Evolutionary conservation across 495 filamentous ascomycete genomes (phyloP).

Genomic region (Copromyces sp.): DNA sequence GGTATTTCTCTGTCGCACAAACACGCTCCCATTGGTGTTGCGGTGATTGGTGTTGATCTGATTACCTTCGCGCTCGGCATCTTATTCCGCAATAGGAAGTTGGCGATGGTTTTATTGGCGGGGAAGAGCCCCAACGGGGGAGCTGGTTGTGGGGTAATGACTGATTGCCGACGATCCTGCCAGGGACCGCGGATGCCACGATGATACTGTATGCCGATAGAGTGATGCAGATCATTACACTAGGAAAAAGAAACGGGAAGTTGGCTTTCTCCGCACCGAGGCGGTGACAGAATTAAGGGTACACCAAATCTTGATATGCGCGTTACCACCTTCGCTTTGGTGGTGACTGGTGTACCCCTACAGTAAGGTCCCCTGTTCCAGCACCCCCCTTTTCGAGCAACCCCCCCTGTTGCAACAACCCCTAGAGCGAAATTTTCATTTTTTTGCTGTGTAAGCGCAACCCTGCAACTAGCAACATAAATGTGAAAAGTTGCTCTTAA

Average conservation of each 20-base stretch:
- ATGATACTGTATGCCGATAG: background rate
- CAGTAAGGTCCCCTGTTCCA: too few species aligned
- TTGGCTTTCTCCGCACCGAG: background rate
- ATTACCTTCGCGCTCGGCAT: background rate
- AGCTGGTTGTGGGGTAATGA: constrained; percentile 3
- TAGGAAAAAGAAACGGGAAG: background rate
- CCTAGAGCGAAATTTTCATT: too few species aligned
- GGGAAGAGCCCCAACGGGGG: constrained; percentile 4
- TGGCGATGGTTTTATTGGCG: background rate
- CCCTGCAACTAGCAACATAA: too few species aligned
- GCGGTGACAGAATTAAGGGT: too few species aligned
- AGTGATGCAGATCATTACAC: background rate
- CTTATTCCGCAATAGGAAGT: constrained; percentile 3
- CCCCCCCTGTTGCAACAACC: too few species aligned
- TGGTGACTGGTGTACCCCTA: too few species aligned
- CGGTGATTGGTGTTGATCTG: background rate
- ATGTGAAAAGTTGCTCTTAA: too few species aligned
- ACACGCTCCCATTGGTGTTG: background rate
- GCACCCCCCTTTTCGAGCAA: too few species aligned
- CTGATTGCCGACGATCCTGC: background rate
- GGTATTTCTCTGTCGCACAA: background rate
- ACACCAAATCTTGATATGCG: too few species aligned
- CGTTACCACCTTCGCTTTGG: too few species aligned
- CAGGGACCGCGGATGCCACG: background rate
- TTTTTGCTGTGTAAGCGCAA: too few species aligned